Percentiles rank a stretch among this genome's conserved stretches.
phyloP scores from a whole-genome alignment of 148 eudicot genomes.

The Persicaria maculosa region DNA sequence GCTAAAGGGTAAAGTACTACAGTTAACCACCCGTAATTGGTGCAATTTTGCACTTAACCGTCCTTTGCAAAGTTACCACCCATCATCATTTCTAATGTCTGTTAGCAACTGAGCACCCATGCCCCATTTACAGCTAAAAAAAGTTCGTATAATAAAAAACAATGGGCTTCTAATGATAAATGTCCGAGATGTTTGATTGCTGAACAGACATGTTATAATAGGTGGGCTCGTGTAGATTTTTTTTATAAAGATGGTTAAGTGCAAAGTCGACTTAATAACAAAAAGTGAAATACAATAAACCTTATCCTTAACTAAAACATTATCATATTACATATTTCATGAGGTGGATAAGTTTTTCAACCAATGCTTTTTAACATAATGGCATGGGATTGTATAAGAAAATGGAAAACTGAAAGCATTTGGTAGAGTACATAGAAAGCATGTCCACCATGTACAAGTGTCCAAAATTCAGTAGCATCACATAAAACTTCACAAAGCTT shows the following conservation, averaged over 20 bases:
- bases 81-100: neutral
- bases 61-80: neutral
- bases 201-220: neutral
- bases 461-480: slow-evolving; percentile 6
- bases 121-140: neutral
- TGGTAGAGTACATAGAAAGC: neutral
- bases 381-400: neutral
- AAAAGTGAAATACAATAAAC: neutral
- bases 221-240: neutral
- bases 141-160: neutral
- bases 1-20: neutral
- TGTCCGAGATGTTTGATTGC: neutral
- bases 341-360: neutral
- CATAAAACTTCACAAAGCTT: neutral
- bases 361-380: neutral
- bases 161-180: neutral
- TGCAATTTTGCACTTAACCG: neutral
- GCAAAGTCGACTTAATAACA: neutral
- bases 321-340: neutral
- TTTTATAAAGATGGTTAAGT: neutral
- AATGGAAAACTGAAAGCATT: neutral
- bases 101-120: neutral
- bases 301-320: neutral
- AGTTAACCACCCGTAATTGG: neutral
- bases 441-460: neutral